phyloP scores from a whole-genome alignment of 2,329 filamentous ascomycete species.

The Alternaria angustiovoidea region DNA sequence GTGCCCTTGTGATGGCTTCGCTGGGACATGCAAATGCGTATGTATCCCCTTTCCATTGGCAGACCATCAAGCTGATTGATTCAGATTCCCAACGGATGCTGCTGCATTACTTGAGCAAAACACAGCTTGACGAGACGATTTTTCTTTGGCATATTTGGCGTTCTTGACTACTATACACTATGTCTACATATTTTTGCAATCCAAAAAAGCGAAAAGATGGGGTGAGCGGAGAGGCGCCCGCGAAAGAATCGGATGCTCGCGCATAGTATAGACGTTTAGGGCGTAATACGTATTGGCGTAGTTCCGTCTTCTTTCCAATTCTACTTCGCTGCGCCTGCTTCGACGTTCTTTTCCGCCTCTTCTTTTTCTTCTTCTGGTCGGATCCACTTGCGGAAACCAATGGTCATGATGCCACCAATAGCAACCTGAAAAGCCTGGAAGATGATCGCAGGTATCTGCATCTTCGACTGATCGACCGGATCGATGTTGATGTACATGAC shows the following conservation, averaged over 20 bases:
- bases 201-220: background rate
- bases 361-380: constrained; percentile 64
- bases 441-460: constrained; percentile 70
- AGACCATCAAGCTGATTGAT: background rate
- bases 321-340: constrained; percentile 12
- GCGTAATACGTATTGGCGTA: background rate
- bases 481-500: constrained; percentile 71
- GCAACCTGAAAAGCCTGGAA: constrained; percentile 59
- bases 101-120: constrained; percentile 24
- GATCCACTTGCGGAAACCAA: constrained; percentile 55
- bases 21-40: constrained; percentile 35
- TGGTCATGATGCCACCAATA: constrained; percentile 53
- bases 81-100: constrained; percentile 43
- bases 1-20: constrained; percentile 36
- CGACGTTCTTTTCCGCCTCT: constrained; percentile 32
- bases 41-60: constrained; percentile 7
- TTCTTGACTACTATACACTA: constrained; percentile 16
- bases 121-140: background rate
- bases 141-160: constrained; percentile 5
- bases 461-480: constrained; percentile 63
- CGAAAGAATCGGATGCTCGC: background rate
- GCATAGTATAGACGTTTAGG: background rate
- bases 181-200: background rate
- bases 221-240: background rate
- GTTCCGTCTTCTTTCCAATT: background rate